Evolutionary conservation across 805 yeast genomes (phyloP).

Genomic region (Starmera dryadoides): DNA sequence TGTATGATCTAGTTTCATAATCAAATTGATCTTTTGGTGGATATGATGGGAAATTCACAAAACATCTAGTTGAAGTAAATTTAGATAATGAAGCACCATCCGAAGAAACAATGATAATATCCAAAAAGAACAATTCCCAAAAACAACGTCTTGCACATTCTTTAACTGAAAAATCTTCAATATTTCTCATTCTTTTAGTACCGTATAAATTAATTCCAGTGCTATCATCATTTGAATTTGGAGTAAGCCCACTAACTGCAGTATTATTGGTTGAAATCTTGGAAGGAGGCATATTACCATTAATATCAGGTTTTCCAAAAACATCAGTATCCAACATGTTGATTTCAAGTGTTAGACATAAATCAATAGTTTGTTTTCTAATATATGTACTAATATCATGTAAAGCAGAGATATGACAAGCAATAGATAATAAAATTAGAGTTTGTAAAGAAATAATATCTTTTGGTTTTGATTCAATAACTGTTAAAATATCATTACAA

Average conservation of each 20-base stretch:
- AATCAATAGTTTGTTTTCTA: slow-evolving; percentile 34
- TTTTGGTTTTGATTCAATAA: slow-evolving; percentile 20
- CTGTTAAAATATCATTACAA: slow-evolving; percentile 24
- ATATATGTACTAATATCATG: slow-evolving; percentile 37
- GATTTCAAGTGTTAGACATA: slow-evolving; percentile 30
- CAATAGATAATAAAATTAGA: slow-evolving; percentile 31
- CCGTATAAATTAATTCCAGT: slow-evolving; percentile 17
- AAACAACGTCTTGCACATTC: slow-evolving; percentile 35
- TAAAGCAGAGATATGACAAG: slow-evolving; percentile 43
- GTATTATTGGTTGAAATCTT: background rate
- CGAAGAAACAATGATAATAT: slow-evolving; percentile 46
- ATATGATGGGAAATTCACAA: slow-evolving; percentile 31
- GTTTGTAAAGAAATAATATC: slow-evolving; percentile 40
- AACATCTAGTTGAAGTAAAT: slow-evolving; percentile 27
- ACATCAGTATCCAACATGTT: slow-evolving; percentile 29
- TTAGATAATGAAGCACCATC: slow-evolving; percentile 38
- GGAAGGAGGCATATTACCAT: slow-evolving; percentile 10
- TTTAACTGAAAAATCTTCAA: slow-evolving; percentile 11
- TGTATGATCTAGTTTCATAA: slow-evolving; percentile 37
- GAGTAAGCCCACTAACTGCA: slow-evolving; percentile 1
- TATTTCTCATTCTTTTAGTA: slow-evolving; percentile 14
- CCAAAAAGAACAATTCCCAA: slow-evolving; percentile 48
- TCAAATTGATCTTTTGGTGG: slow-evolving; percentile 34
- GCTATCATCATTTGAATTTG: slow-evolving; percentile 7
- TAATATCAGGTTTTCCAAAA: slow-evolving; percentile 16